phyloP scores from a whole-genome alignment of 1,284 basidiomycete species.

The Apiotrichum akiyoshidainum region DNA sequence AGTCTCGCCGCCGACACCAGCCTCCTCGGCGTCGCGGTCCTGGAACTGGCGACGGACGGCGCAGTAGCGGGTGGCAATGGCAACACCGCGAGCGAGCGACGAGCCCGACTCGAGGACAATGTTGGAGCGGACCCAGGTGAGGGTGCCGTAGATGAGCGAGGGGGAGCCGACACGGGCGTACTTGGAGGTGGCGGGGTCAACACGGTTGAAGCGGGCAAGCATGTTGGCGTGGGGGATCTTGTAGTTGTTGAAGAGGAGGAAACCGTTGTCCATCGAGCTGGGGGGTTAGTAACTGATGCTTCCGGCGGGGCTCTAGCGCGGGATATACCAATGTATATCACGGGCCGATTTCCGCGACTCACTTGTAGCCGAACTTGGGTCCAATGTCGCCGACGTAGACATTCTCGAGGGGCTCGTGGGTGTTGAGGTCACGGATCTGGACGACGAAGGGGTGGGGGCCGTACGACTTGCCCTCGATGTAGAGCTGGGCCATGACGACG shows the following conservation, averaged over 20 bases:
- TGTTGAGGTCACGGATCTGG: conserved; percentile 56
- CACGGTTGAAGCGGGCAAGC: conserved; percentile 60
- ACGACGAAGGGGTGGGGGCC: conserved; percentile 60
- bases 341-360: conserved; percentile 25
- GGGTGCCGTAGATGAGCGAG: conserved; percentile 59
- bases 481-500: conserved; percentile 58
- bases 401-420: conserved; percentile 54
- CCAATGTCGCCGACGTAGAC: conserved; percentile 60
- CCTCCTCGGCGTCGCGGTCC: conserved; percentile 48
- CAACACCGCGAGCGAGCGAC: conserved; percentile 57
- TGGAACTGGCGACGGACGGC: conserved; percentile 58
- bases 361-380: conserved; percentile 60
- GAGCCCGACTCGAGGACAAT: conserved; percentile 58
- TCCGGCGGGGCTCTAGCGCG: background rate
- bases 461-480: conserved; percentile 56
- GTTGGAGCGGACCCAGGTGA: conserved; percentile 56
- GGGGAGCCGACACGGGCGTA: conserved; percentile 53
- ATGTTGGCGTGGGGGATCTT: conserved; percentile 58
- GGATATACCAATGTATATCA: background rate
- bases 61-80: conserved; percentile 56
- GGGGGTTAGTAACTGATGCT: background rate
- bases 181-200: conserved; percentile 50
- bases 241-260: conserved; percentile 57
- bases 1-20: conserved; percentile 51
- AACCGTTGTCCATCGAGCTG: conserved; percentile 54